Base-by-base conservation (phyloP, 1,284 basidiomycete genomes). In the Sporisorium sorghi region DNA sequence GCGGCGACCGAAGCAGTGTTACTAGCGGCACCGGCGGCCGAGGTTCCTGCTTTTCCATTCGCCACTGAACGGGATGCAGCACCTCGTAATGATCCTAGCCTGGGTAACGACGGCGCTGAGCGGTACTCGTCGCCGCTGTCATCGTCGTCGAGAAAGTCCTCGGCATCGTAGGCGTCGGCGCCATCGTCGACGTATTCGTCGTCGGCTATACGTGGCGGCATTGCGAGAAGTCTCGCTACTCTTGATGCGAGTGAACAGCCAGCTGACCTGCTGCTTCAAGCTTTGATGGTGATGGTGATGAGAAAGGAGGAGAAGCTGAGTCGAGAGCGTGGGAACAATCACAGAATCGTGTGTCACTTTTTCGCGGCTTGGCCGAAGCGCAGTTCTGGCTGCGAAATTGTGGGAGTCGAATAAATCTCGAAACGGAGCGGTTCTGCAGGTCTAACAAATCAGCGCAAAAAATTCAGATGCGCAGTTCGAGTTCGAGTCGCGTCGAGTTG, bases 91-190 rank as follows among this genome's bases (percentile, higher is more conserved):
- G 66, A 48, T 2, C 67, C 67, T n/a, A 75, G 54, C 35, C 60
- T 65, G 8, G 73, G 73, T 6, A 75, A 47, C 0, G 63, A 58
- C 9, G 68, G 73, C 0, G 65, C 68, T 19, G 64, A 58, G 7
- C 73, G 70, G 43, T 71, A 77, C 19, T 77, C 75, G 52, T 77
- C 75, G 10, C 71, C 75, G 33, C 58, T 64, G 52, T 73, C 71
- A 44, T 77, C 75, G 42, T 77, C 75, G 32, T 77, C 75, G 21
- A 77, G 59, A 23, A 60, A 77, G 42, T 73, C 75, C 40, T 77
- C 75, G 24, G 64, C 66, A 40, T 73, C 74, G 46, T 76, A 67
- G 24, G 51, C 59, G 30, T 70, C 69, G 28, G 63, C 61, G 17
- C 67, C 74, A 19, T 64, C 71, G 37, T 70, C 65, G 21, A 73